Conservation (phyloP, 2,329 filamentous ascomycete genomes). For the Orbilia oligospora region DNA sequence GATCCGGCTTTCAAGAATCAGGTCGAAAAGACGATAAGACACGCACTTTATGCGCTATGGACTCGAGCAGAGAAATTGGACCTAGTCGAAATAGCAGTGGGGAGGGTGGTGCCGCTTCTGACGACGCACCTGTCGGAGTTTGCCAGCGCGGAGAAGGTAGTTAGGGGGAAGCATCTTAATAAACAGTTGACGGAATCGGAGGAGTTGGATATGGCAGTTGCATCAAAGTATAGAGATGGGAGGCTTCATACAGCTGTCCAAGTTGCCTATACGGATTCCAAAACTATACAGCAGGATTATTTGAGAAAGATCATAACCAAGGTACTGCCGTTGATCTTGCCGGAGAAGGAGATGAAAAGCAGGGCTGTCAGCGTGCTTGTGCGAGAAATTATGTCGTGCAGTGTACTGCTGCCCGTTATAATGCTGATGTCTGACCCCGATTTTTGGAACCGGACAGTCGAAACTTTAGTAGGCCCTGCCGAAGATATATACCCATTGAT, state of each 20-base stretch:
- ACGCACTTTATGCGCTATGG: slow-evolving; percentile 78
- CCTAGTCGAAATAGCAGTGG: slow-evolving; percentile 85
- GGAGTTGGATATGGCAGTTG: slow-evolving; percentile 94
- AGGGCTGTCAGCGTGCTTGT: slow-evolving; percentile 84
- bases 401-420: slow-evolving; percentile 86
- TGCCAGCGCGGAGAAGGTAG: slow-evolving; percentile 86
- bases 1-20: slow-evolving; percentile 86
- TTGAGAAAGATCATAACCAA: slow-evolving; percentile 80
- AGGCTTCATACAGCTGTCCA: slow-evolving; percentile 89
- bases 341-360: slow-evolving; percentile 81
- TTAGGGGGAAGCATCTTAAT: slow-evolving; percentile 89
- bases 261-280: slow-evolving; percentile 85
- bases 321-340: slow-evolving; percentile 81
- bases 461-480: slow-evolving; percentile 76
- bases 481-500: not conserved
- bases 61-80: slow-evolving; percentile 83
- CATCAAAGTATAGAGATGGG: slow-evolving; percentile 91
- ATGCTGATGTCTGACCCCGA: slow-evolving; percentile 89
- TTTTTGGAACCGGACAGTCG: slow-evolving; percentile 97
- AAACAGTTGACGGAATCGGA: slow-evolving; percentile 94
- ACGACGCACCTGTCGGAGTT: slow-evolving; percentile 92
- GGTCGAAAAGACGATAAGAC: slow-evolving; percentile 83
- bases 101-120: slow-evolving; percentile 86
- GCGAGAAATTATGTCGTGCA: slow-evolving; percentile 91
- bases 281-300: slow-evolving; percentile 88